Evolutionary conservation across 306 rosid species (phyloP).

Genomic region (Acacia melanoxylon): DNA sequence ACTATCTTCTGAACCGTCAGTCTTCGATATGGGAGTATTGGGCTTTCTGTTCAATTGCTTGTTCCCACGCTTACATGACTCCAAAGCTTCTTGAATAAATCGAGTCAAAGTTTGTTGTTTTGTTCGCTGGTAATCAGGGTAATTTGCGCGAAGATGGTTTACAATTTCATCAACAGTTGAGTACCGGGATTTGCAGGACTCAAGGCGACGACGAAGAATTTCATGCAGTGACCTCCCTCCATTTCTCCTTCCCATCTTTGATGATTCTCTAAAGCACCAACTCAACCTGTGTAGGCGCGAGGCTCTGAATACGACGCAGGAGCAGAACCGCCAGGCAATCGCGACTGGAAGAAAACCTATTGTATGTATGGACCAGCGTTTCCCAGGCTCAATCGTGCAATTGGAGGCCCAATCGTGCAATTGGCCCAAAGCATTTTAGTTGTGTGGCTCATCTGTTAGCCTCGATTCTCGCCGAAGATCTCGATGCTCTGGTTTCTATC

Average conservation of each 20-base stretch:
- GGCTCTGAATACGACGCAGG: too few relatives aligned
- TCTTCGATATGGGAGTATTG: conserved; percentile 8
- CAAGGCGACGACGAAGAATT: conserved; percentile 45
- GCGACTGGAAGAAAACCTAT: too few relatives aligned
- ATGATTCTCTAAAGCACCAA: not conserved
- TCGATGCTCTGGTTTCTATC: conserved; percentile 67
- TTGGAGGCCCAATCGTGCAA: too few relatives aligned
- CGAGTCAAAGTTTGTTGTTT: too few relatives aligned
- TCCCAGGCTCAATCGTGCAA: too few relatives aligned
- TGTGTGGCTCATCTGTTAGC: conserved; percentile 52
- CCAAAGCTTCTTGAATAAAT: too few relatives aligned
- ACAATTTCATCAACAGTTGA: conserved; percentile 54
- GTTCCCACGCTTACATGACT: too few relatives aligned
- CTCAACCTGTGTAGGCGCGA: too few relatives aligned
- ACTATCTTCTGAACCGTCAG: not conserved
- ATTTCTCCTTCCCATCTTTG: conserved; percentile 17
- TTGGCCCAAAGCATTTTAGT: not conserved
- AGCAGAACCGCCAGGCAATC: too few relatives aligned
- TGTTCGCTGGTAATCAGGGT: conserved; percentile 49
- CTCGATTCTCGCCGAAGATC: conserved; percentile 71
- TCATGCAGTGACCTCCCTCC: conserved; percentile 38
- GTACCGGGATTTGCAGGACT: conserved; percentile 28
- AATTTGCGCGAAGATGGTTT: conserved; percentile 50
- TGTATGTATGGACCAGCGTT: too few relatives aligned
- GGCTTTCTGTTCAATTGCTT: not conserved